These are phyloP conservation scores for Aspergillus sp. DNA, from an alignment of 2,329 filamentous ascomycete species.

Conservation along the genomic window DNA sequence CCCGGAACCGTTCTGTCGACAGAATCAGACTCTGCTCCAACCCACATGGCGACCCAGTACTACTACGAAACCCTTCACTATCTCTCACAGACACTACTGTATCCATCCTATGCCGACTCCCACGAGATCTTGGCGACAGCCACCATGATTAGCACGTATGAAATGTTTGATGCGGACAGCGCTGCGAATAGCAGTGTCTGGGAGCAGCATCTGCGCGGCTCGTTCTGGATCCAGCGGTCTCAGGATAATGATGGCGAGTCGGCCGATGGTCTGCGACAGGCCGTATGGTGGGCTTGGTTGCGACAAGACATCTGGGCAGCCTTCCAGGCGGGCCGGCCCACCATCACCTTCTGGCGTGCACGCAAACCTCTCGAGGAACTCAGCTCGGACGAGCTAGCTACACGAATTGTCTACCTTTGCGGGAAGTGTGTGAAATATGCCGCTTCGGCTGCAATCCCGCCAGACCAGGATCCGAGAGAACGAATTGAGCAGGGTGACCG, in stretches of 20 bases:
- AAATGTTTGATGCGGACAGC: slow-evolving; percentile 58
- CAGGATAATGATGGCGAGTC: slow-evolving; percentile 62
- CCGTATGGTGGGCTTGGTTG: slow-evolving; percentile 67
- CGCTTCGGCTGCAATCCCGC: too few species aligned
- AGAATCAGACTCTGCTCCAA: too few species aligned
- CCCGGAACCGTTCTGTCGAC: too few species aligned
- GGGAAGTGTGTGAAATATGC: too few species aligned
- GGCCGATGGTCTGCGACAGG: slow-evolving; percentile 54
- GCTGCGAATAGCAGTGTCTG: slow-evolving; percentile 50
- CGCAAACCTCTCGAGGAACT: too few species aligned
- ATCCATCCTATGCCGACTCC: slow-evolving; percentile 55
- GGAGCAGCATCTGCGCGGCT: slow-evolving; percentile 63
- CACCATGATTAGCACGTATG: slow-evolving; percentile 62
- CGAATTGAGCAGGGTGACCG: too few species aligned
- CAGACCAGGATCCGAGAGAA: too few species aligned
- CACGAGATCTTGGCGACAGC: slow-evolving; percentile 60
- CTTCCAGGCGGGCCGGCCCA: slow-evolving; percentile 57
- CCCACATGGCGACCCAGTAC: slow-evolving; percentile 45
- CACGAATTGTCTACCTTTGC: too few species aligned
- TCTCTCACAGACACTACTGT: slow-evolving; percentile 59
- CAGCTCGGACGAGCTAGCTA: too few species aligned
- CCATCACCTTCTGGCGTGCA: slow-evolving; percentile 60
- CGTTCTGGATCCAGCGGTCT: slow-evolving; percentile 65
- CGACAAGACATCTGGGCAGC: slow-evolving; percentile 66
- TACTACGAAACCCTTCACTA: slow-evolving; percentile 65